Percentiles rank a stretch among this genome's conserved stretches.
These are phyloP conservation scores for Drechslerella stenobrocha DNA, from an alignment of 2,329 filamentous ascomycete species.

Conservation along the genomic window DNA sequence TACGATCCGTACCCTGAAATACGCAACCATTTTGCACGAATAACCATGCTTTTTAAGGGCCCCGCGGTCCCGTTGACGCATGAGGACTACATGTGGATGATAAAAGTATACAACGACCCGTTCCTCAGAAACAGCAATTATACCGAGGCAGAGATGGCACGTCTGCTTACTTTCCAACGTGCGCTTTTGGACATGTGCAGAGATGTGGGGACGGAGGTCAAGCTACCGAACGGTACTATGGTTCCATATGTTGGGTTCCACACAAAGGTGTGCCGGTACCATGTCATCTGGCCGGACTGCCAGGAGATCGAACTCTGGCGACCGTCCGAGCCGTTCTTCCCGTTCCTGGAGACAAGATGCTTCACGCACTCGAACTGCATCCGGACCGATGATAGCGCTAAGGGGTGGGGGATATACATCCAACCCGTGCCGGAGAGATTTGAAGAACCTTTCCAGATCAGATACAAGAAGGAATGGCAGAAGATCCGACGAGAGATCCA, in stretches of 20 bases:
- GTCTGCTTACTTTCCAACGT: not conserved
- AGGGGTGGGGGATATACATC: constrained; percentile 8
- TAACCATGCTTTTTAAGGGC: constrained; percentile 28
- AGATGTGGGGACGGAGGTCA: not conserved
- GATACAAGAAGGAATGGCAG: constrained; percentile 1
- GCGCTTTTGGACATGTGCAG: constrained; percentile 8
- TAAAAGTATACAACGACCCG: constrained; percentile 17
- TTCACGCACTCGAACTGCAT: constrained; percentile 13
- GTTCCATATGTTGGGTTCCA: constrained; percentile 25
- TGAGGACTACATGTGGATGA: constrained; percentile 12
- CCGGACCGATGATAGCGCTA: not conserved
- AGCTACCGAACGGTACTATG: constrained; percentile 8
- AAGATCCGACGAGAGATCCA: not conserved
- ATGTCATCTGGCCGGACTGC: constrained; percentile 35
- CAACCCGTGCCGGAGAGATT: constrained; percentile 14
- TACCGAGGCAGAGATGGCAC: not conserved
- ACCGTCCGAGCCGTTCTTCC: constrained; percentile 12
- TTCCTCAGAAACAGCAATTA: constrained; percentile 8
- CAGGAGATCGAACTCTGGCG: constrained; percentile 12
- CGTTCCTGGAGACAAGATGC: constrained; percentile 23
- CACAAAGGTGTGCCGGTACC: constrained; percentile 36
- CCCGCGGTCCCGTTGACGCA: not conserved
- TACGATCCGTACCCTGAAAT: constrained; percentile 4
- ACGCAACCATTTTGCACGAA: constrained; percentile 19
- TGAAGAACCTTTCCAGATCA: constrained; percentile 4